These are phyloP conservation scores for Pinus tabuliformis DNA, from an alignment of 75 land plant genomes.

Conservation along the genomic window DNA sequence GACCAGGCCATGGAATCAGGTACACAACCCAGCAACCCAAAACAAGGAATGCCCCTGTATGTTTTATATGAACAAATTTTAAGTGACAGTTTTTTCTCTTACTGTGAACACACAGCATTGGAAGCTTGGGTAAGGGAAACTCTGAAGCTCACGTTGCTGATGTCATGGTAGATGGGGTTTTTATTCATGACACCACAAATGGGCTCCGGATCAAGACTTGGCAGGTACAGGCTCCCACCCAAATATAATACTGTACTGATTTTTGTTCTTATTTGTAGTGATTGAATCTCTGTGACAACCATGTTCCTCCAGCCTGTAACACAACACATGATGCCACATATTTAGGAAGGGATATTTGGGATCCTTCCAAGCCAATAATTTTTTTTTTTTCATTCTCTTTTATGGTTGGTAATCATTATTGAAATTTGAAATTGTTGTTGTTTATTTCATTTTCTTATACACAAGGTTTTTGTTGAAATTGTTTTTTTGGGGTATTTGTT, in stretches of 20 bases:
- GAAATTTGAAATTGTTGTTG: too few relatives aligned
- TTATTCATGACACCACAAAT: conserved; percentile 42
- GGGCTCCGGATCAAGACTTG: conserved; percentile 73
- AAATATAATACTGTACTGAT: not conserved
- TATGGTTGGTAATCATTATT: too few relatives aligned
- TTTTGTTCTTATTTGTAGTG: not conserved
- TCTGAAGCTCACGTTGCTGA: conserved; percentile 24
- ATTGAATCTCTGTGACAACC: too few relatives aligned
- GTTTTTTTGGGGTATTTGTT: too few relatives aligned
- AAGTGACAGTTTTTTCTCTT: not conserved
- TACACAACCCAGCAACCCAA: not conserved
- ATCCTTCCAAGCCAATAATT: too few relatives aligned
- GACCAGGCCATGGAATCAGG: conserved; percentile 87
- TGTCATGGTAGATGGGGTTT: conserved; percentile 27
- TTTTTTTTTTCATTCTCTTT: too few relatives aligned
- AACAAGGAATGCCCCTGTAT: not conserved
- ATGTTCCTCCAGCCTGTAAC: too few relatives aligned
- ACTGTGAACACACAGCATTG: conserved; percentile 35
- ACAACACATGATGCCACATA: too few relatives aligned
- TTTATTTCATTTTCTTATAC: too few relatives aligned
- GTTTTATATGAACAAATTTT: not conserved
- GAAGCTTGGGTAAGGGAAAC: conserved; percentile 51
- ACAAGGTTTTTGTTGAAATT: too few relatives aligned
- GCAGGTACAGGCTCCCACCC: conserved; percentile 27
- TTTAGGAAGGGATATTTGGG: too few relatives aligned